These are phyloP conservation scores for Notholithocarpus densiflorus DNA, from an alignment of 306 rosid species.

Conservation along the genomic window DNA sequence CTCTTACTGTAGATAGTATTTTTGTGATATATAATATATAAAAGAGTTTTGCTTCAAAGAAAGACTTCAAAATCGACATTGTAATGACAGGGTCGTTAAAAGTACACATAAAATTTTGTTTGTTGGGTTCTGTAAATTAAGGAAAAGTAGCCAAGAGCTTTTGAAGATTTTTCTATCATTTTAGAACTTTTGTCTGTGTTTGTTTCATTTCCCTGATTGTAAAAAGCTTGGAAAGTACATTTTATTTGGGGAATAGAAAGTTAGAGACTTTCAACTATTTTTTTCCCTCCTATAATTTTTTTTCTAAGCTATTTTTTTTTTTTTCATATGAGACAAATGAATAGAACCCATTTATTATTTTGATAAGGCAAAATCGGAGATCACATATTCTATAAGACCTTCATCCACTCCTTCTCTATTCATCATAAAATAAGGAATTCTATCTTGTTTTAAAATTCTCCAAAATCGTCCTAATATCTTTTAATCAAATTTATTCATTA, in stretches of 20 bases:
- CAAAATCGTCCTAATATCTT: no score
- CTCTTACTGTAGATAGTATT: no score
- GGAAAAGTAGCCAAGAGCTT: not conserved
- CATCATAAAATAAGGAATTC: no score
- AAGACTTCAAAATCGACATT: slow-evolving; percentile 3
- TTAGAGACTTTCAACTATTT: not conserved
- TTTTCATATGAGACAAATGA: no score
- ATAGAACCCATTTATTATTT: no score
- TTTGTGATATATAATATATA: not conserved
- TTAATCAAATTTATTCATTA: no score
- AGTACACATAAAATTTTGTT: not conserved
- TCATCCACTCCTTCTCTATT: no score
- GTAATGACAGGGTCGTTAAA: not conserved
- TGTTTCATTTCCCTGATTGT: not conserved
- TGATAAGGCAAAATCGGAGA: no score
- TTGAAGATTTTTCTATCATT: no score
- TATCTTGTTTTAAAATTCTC: no score
- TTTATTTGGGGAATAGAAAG: not conserved
- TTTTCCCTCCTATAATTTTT: not conserved
- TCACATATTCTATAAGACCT: no score
- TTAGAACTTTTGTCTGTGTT: no score
- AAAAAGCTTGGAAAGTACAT: not conserved
- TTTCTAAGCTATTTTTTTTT: not conserved
- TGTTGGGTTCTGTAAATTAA: not conserved
- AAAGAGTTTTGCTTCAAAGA: not conserved